Base-by-base conservation (phyloP, 768 basidiomycete species). In the Asterophora lycoperdoides region DNA sequence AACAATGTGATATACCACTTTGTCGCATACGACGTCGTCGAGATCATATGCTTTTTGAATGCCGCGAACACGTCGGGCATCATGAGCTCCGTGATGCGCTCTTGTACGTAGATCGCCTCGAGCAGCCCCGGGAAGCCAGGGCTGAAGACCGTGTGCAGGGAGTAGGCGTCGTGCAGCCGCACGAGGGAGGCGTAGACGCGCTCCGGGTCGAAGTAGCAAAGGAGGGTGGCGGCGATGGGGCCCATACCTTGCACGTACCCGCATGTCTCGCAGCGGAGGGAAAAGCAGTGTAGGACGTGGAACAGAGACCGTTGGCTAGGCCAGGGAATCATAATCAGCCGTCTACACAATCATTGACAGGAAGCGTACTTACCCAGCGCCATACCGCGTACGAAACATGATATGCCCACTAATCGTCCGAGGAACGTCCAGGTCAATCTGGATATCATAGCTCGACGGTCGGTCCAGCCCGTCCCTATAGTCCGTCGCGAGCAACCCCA, bases 191-290 rank as follows among this genome's bases (percentile, higher is more conserved):
- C 81, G 61, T 93, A 96, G 4, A 84, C 88, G 44, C 84, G 84
- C 68, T 93, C 89, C 7, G 96, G 92, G 54, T 86, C 85, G 63
- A 93, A 86, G 65, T 98, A 98, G 68, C 89, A 93, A 10, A 97
- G 78, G 17, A 99, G 76, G 1, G 93, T 97, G 1, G 94, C 89
- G 0, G 95, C 92, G 49, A 99, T 89, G 5, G 95, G 90, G 2
- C 96, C 94, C 96, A 99, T 99, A 52, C 96, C 96, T 69, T 99
- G 96, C 34, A 94, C 93, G 64, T 99, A 99, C 13, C 95, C 95
- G 53, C 96, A 98, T 9, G 78, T 72, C 14, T 73, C 65, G 67
- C 95, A 97, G n/a, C 75, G 73, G 15, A 94, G 74, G 1, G 93
- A 94, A 64, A 96, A 93, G 43, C 81, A 81, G 65, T 98, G 96